Percentiles rank a stretch among this genome's conserved stretches.
phyloP scores from a whole-genome alignment of 192 early-diverging fungal genomes.

The Mortierella claussenii region DNA sequence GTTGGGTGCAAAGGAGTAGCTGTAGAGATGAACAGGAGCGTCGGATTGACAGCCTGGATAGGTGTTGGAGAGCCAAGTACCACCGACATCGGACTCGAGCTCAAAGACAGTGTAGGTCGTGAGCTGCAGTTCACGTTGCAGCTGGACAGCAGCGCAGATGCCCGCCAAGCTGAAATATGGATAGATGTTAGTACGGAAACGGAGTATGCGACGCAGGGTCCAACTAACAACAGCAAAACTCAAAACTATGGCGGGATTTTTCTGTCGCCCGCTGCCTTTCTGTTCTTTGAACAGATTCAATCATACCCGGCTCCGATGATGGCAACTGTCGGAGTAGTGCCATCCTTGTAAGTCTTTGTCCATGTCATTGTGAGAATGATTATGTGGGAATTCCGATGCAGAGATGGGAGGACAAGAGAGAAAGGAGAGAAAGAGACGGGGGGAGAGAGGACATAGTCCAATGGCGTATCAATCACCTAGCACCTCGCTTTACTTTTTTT shows the following conservation, averaged over 20 bases:
- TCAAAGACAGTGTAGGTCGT: slow-evolving; percentile 55
- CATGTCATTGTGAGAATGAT: slow-evolving; percentile 16
- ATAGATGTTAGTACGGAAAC: too few species aligned
- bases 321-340: slow-evolving; percentile 30
- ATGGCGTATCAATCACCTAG: too few species aligned
- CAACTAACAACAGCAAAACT: not conserved
- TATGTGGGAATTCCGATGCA: too few species aligned
- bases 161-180: slow-evolving; percentile 48
- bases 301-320: slow-evolving; percentile 50
- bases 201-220: too few species aligned
- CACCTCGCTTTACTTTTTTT: too few species aligned
- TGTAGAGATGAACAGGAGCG: slow-evolving; percentile 53
- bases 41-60: slow-evolving; percentile 59
- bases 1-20: slow-evolving; percentile 58
- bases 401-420: too few species aligned
- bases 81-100: slow-evolving; percentile 50
- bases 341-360: slow-evolving; percentile 34
- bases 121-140: slow-evolving; percentile 52
- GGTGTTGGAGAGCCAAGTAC: slow-evolving; percentile 55
- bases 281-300: too few species aligned
- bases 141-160: slow-evolving; percentile 56
- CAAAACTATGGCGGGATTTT: not conserved
- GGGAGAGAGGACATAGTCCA: too few species aligned
- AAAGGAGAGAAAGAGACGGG: too few species aligned
- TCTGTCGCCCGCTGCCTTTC: not conserved